Conservation (phyloP, 1,284 basidiomycete genomes). For the Puccinia coronata region DNA sequence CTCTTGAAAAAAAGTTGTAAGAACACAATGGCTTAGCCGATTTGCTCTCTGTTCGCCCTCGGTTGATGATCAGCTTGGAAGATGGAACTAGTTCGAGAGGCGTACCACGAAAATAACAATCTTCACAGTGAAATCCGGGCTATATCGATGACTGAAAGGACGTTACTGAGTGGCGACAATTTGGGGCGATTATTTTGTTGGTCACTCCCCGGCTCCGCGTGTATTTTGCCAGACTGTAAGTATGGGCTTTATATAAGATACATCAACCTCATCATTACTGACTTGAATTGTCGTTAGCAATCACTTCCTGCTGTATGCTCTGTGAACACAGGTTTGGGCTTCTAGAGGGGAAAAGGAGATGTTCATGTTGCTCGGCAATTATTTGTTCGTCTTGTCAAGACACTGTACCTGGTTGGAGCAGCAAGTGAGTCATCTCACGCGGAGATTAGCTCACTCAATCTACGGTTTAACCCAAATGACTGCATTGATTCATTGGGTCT, state of each 20-base stretch:
- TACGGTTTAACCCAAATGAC: too few relatives aligned
- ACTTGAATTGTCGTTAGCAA: conserved; percentile 13
- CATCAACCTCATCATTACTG: neutral
- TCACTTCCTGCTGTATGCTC: conserved; percentile 39
- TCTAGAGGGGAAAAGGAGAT: conserved; percentile 38
- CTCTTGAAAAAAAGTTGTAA: conserved; percentile 13
- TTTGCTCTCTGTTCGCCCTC: neutral
- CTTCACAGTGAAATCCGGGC: neutral
- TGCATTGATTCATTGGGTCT: neutral
- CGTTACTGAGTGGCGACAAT: conserved; percentile 55
- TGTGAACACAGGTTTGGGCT: conserved; percentile 45
- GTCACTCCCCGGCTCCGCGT: conserved; percentile 55
- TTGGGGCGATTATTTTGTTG: conserved; percentile 55
- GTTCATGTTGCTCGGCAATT: conserved; percentile 35
- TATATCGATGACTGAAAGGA: conserved; percentile 20
- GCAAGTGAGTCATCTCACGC: conserved; percentile 22
- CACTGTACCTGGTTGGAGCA: conserved; percentile 13
- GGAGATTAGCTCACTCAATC: neutral
- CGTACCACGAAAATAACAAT: conserved; percentile 13
- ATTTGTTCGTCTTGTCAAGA: conserved; percentile 49
- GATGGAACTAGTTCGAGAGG: conserved; percentile 31
- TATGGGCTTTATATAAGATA: neutral
- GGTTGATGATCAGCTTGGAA: conserved; percentile 43
- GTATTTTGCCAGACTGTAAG: conserved; percentile 52
- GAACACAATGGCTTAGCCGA: conserved; percentile 11